Evolutionary conservation across 2,329 filamentous ascomycete species (phyloP), one percentile per base, ranked within the genome.

Genomic region (Samsoniella hepiali): DNA sequence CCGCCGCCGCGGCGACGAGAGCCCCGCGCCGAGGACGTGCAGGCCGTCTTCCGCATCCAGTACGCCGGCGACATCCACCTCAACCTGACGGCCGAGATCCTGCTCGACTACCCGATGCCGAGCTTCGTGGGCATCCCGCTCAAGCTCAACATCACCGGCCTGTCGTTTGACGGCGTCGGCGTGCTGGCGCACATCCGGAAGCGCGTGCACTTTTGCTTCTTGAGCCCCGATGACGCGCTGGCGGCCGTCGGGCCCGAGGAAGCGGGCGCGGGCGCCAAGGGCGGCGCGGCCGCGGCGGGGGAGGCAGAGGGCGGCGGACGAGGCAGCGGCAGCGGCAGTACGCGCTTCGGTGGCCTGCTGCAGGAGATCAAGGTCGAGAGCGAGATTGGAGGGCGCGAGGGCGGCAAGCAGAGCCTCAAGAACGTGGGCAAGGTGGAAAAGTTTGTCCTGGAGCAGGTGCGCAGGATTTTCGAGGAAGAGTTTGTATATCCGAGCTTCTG

Each of bases 391-490:
- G 89, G 95, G 74, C 88, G 93, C 68, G 93, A 96, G 71, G 89
- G 90, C 65, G 91, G 92, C 32, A 97, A 95, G 78, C 94, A 97
- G 78, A 95, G 94, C 54, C 79, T 99, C 65, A 98, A 97, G 82
- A 99, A 99, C 74, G 94, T 99, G 57, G 94, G 95, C 64, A 99
- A 99, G 81, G 95, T 99, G 64, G 95, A 99, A 79, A 90, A 92
- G 71, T 99, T 99, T 75, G 92, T 99, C 63, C 82, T 99, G 65
- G 94, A 98, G 75, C 94, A 98, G 77, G 95, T 99, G 66, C 88
- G 94, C 73, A 86, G 93, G 72, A 98, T 99, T 70, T 98, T 99
- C 72, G 95, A 99, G 77, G 95, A 98, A 73, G 95, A 99, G 75
- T 95, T 98, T 78, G 93, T 98, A 66, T 98, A 96, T 78, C 95